Conservation (phyloP, 768 basidiomycete genomes). For the Tulasnella sp. region DNA sequence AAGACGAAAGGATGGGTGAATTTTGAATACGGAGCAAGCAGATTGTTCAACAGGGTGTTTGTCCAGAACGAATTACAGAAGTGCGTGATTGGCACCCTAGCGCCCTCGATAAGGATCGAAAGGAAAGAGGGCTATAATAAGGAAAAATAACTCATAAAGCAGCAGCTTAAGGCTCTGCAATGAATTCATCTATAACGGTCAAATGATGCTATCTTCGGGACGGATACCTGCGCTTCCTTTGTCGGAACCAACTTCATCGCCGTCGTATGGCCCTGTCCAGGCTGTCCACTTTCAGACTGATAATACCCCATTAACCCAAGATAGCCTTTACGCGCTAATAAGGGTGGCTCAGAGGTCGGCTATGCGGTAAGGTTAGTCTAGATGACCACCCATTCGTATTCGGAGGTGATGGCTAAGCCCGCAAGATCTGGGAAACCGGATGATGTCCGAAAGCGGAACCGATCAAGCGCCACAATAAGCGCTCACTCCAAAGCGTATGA, state of each 20-base stretch:
- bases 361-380: neutral
- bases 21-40: neutral
- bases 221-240: too few species aligned
- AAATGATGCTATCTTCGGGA: too few species aligned
- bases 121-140: neutral
- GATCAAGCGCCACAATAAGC: neutral
- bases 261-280: too few species aligned
- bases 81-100: neutral
- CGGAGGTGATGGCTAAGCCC: neutral
- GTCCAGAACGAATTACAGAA: neutral
- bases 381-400: neutral
- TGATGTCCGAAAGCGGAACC: neutral
- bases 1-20: neutral
- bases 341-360: neutral
- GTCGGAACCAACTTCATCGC: too few species aligned
- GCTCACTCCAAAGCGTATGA: neutral
- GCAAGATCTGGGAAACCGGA: neutral
- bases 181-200: too few species aligned
- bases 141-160: too few species aligned
- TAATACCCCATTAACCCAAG: neutral
- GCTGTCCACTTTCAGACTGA: too few species aligned
- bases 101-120: neutral
- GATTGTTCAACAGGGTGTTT: neutral
- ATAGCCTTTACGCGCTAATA: neutral
- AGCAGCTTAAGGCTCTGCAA: too few species aligned